Percentiles rank a stretch among this genome's conserved stretches.
phyloP scores from a whole-genome alignment of 768 basidiomycete genomes.

The Russula griseocarnosa region DNA sequence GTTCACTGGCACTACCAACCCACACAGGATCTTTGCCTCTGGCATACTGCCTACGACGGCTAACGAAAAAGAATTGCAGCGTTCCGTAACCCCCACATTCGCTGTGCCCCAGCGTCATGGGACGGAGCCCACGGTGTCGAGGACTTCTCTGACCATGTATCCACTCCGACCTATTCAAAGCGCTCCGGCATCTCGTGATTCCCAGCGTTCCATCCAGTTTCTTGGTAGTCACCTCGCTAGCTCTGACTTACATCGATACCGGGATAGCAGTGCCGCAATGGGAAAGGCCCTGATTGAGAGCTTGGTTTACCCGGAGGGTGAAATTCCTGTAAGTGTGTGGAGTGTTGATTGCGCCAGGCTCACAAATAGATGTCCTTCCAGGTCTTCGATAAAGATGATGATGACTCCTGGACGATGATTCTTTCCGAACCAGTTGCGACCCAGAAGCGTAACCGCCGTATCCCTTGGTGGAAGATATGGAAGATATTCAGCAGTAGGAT shows the following conservation, averaged over 20 bases:
- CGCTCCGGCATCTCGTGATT: not conserved
- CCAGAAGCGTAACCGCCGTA: slow-evolving; percentile 22
- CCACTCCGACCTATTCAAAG: not conserved
- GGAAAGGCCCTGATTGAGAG: not conserved
- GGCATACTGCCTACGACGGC: not conserved
- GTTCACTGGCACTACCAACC: not conserved
- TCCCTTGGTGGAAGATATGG: slow-evolving; percentile 43
- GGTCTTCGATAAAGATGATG: not conserved
- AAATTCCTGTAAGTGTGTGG: slow-evolving; percentile 4
- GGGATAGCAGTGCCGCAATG: not conserved
- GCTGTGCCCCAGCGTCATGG: not conserved
- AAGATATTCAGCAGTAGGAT: not conserved
- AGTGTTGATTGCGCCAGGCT: not conserved
- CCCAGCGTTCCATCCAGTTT: not conserved
- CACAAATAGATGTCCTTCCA: not conserved
- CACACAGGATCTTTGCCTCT: not conserved
- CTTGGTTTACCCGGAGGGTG: slow-evolving; percentile 2
- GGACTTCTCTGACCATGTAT: not conserved
- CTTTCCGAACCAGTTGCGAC: not conserved
- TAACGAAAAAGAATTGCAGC: not conserved
- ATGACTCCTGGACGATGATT: not conserved
- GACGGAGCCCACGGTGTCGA: not conserved
- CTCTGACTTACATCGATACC: not conserved
- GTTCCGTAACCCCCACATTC: not conserved
- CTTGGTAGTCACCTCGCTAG: not conserved